Evolutionary conservation across 805 yeast species (phyloP).

Genomic region (Maudiozyma turicensis): DNA sequence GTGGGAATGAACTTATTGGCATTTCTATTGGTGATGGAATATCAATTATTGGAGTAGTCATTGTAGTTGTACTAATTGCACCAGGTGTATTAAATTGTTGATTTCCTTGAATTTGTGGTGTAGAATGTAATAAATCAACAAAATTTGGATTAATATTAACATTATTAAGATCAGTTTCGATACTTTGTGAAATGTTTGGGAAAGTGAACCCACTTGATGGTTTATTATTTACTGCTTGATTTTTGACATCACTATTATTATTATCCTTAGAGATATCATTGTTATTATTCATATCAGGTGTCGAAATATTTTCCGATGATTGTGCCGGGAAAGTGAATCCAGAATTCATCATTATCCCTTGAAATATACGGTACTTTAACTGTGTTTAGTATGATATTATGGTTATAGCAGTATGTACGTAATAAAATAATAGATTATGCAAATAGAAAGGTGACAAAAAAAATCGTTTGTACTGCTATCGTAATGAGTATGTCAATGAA

Average conservation of each 20-base stretch:
- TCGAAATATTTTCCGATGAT: constrained; percentile 1
- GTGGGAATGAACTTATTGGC: constrained; percentile 1
- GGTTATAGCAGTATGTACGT: too few species aligned
- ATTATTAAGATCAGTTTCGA: background rate
- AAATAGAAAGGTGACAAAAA: too few species aligned
- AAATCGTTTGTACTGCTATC: too few species aligned
- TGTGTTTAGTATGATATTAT: too few species aligned
- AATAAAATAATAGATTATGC: too few species aligned
- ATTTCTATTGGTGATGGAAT: constrained; percentile 13
- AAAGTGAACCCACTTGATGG: background rate
- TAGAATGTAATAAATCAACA: background rate
- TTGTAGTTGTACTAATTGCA: constrained; percentile 1
- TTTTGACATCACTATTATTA: background rate
- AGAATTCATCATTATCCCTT: constrained; percentile 15
- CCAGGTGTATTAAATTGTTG: background rate
- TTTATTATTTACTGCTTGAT: background rate
- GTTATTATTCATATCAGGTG: background rate
- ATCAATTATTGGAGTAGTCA: constrained; percentile 10
- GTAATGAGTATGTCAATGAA: too few species aligned
- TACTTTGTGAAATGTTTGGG: background rate
- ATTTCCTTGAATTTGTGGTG: constrained; percentile 1
- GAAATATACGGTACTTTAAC: background rate
- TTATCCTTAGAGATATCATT: background rate
- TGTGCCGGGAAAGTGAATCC: constrained; percentile 24
- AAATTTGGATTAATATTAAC: background rate